Evolutionary conservation across 164 flowering plant species (phyloP).

Genomic region (Malania oleifera): DNA sequence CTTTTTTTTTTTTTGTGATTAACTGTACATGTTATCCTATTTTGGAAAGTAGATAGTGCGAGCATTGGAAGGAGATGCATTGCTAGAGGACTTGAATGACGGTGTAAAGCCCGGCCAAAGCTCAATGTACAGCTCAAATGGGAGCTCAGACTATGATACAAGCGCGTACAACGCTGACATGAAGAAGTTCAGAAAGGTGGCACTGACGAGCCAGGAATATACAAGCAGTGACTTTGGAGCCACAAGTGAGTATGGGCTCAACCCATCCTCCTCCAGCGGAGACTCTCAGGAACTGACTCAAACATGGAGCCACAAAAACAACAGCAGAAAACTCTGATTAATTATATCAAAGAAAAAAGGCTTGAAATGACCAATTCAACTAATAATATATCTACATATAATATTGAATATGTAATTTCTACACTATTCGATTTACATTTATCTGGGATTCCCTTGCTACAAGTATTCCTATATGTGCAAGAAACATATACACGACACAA

Average conservation of each 20-base stretch:
- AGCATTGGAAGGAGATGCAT: conserved; percentile 65
- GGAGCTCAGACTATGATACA: conserved; percentile 37
- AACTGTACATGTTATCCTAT: too few relatives aligned
- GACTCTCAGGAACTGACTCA: conserved; percentile 19
- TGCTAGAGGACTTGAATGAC: conserved; percentile 57
- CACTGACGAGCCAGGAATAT: conserved; percentile 33
- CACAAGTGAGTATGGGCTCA: conserved; percentile 36
- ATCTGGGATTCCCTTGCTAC: too few relatives aligned
- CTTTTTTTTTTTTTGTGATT: not conserved
- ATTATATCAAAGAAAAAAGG: too few relatives aligned
- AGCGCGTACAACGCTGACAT: conserved; percentile 50
- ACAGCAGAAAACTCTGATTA: not conserved
- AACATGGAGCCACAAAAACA: not conserved
- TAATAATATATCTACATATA: too few relatives aligned
- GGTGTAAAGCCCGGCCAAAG: conserved; percentile 44
- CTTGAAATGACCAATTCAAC: not conserved
- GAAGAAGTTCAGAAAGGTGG: conserved; percentile 52
- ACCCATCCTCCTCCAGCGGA: conserved; percentile 29
- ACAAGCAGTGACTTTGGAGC: conserved; percentile 36
- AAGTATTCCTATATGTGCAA: too few relatives aligned
- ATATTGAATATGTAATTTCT: too few relatives aligned
- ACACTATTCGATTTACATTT: too few relatives aligned
- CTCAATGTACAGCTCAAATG: conserved; percentile 14
- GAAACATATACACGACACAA: too few relatives aligned
- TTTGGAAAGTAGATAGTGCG: conserved; percentile 55